phyloP scores from a whole-genome alignment of 305 asterid genomes.

The Fraxinus ornus region DNA sequence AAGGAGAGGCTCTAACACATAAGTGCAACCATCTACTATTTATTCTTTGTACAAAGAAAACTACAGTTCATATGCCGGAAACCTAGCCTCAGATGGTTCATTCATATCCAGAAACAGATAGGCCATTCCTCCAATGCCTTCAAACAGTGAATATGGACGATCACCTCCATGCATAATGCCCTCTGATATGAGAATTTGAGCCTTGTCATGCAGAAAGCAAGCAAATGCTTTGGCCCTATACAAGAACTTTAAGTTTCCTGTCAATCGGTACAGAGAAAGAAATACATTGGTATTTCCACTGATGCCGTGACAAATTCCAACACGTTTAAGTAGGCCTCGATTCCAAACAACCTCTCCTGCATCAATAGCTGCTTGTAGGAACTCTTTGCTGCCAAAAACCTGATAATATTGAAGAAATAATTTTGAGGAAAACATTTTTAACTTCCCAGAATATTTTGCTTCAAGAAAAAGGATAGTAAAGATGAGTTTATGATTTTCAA shows the following conservation, averaged over 20 bases:
- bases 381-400: constrained; percentile 72
- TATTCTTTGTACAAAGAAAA: background rate
- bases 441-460: background rate
- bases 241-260: constrained; percentile 64
- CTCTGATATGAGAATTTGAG: constrained; percentile 55
- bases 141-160: constrained; percentile 71
- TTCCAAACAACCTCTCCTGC: constrained; percentile 86
- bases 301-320: constrained; percentile 83
- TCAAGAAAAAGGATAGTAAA: background rate
- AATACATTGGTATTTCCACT: constrained; percentile 85
- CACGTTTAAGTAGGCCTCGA: constrained; percentile 81
- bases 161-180: constrained; percentile 88
- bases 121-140: constrained; percentile 84
- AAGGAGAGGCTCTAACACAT: background rate
- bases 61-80: constrained; percentile 69
- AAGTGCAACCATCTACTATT: background rate
- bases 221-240: constrained; percentile 80
- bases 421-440: background rate
- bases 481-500: background rate
- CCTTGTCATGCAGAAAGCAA: constrained; percentile 62
- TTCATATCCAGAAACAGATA: constrained; percentile 66
- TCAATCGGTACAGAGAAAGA: constrained; percentile 65
- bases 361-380: constrained; percentile 62
- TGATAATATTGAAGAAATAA: constrained; percentile 25
- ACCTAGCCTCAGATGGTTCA: constrained; percentile 59